Percentiles rank a stretch among this genome's conserved stretches.
Evolutionary conservation across 2,329 filamentous ascomycete genomes (phyloP).

Genomic region (Monosporascus cannonballus): DNA sequence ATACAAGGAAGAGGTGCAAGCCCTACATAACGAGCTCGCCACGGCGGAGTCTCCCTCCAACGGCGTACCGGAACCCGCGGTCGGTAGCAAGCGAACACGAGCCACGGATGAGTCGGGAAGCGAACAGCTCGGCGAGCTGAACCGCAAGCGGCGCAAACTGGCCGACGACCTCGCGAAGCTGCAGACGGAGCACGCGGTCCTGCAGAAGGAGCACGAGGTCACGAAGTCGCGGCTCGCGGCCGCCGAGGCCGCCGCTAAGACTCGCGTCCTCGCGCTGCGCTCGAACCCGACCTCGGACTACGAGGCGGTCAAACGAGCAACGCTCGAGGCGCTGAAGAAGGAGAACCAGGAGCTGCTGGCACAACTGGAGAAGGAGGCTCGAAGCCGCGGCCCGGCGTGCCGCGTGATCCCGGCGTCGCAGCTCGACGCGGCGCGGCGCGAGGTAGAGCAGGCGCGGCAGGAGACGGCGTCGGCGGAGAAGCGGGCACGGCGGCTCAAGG

Average conservation of each 20-base stretch:
- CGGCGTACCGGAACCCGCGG: slow-evolving; percentile 30
- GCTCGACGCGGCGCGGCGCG: slow-evolving; percentile 67
- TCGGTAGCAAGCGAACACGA: slow-evolving; percentile 59
- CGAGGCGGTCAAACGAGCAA: slow-evolving; percentile 77
- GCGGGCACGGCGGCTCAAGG: slow-evolving; percentile 76
- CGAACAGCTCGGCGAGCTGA: slow-evolving; percentile 73
- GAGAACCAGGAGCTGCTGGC: slow-evolving; percentile 81
- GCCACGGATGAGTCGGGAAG: slow-evolving; percentile 49
- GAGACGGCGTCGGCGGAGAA: slow-evolving; percentile 73
- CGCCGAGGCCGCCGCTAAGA: slow-evolving; percentile 62
- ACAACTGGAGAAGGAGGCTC: slow-evolving; percentile 53
- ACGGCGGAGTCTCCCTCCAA: slow-evolving; percentile 46
- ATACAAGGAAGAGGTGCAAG: slow-evolving; percentile 76
- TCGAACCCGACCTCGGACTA: slow-evolving; percentile 87
- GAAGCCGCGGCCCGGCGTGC: slow-evolving; percentile 27
- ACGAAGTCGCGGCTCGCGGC: slow-evolving; percentile 68
- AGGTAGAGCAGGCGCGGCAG: slow-evolving; percentile 64
- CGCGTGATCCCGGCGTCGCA: slow-evolving; percentile 66
- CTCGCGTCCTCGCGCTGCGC: slow-evolving; percentile 76
- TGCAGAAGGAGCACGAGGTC: slow-evolving; percentile 64
- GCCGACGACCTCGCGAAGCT: slow-evolving; percentile 37
- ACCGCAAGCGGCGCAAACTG: slow-evolving; percentile 74
- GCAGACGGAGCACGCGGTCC: slow-evolving; percentile 66
- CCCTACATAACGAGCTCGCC: slow-evolving; percentile 67
- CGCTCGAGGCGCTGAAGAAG: slow-evolving; percentile 67